Conservation (phyloP, 2,329 filamentous ascomycete genomes). For the Harringtonia lauricola region DNA sequence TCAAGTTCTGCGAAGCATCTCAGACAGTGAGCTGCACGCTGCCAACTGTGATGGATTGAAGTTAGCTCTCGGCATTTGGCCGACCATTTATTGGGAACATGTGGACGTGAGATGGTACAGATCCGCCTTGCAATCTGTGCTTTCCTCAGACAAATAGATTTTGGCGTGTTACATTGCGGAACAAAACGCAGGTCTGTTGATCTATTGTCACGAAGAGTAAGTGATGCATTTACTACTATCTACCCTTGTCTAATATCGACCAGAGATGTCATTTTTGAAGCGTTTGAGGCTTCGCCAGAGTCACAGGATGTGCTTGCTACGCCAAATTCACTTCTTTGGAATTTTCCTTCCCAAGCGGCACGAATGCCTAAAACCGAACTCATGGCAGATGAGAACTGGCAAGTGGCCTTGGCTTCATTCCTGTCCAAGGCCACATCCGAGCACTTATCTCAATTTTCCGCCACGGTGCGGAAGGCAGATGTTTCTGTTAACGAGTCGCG, state of each 20-base stretch:
- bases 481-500: constrained; percentile 38
- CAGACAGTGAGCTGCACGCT: not conserved
- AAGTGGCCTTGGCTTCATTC: constrained; percentile 34
- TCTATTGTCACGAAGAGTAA: constrained; percentile 16
- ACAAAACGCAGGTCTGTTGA: constrained; percentile 22
- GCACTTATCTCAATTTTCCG: constrained; percentile 33
- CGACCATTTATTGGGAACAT: not conserved
- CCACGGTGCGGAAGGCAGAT: constrained; percentile 39
- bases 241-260: not conserved
- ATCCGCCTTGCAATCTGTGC: not conserved
- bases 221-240: constrained; percentile 2
- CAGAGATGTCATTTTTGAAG: constrained; percentile 32
- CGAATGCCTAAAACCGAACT: constrained; percentile 27
- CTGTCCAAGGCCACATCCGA: constrained; percentile 40
- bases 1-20: not conserved
- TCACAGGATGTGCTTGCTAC: constrained; percentile 40
- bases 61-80: not conserved
- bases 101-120: not conserved
- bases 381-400: constrained; percentile 26
- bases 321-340: constrained; percentile 40
- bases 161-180: constrained; percentile 4
- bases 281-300: constrained; percentile 46
- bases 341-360: constrained; percentile 46
- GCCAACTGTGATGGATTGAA: not conserved
- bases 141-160: not conserved